Evolutionary conservation across 106 monocot species (phyloP).

Genomic region (Vanilla planifolia): DNA sequence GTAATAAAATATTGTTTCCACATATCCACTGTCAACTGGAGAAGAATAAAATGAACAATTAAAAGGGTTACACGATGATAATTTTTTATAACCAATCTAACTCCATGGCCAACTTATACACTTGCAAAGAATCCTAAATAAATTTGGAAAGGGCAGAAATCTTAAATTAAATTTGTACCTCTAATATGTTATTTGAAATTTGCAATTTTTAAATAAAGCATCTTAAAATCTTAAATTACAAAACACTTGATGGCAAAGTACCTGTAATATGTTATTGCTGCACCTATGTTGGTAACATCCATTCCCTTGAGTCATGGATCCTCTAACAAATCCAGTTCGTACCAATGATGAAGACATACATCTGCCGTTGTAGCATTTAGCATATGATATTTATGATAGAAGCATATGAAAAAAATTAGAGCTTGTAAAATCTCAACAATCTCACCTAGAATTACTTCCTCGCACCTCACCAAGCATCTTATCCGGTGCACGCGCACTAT

Average conservation of each 20-base stretch:
- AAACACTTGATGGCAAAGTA: conserved; percentile 9
- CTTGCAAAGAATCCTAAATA: too few species aligned
- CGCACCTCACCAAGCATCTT: conserved; percentile 95
- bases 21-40: too few species aligned
- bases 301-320: conserved; percentile 96
- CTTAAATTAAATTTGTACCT: too few species aligned
- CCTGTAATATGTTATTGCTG: conserved; percentile 68
- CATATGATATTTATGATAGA: background rate
- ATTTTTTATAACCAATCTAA: too few species aligned
- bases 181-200: background rate
- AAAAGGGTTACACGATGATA: too few species aligned
- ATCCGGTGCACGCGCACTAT: conserved; percentile 88
- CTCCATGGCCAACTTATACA: too few species aligned
- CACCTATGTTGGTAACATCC: conserved; percentile 97
- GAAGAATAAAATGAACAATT: too few species aligned
- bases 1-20: too few species aligned
- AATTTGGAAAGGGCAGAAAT: too few species aligned
- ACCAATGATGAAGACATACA: conserved; percentile 98
- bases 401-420: background rate
- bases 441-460: conserved; percentile 92
- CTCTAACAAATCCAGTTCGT: conserved; percentile 95
- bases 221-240: background rate
- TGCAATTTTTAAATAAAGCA: background rate
- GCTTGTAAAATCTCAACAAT: background rate
- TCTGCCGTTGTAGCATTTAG: conserved; percentile 24